A percentile compares a stretch with the other conserved stretches of the same genome.
Conservation (phyloP, 257 asterid species). For the Oldenlandia corymbosa region DNA sequence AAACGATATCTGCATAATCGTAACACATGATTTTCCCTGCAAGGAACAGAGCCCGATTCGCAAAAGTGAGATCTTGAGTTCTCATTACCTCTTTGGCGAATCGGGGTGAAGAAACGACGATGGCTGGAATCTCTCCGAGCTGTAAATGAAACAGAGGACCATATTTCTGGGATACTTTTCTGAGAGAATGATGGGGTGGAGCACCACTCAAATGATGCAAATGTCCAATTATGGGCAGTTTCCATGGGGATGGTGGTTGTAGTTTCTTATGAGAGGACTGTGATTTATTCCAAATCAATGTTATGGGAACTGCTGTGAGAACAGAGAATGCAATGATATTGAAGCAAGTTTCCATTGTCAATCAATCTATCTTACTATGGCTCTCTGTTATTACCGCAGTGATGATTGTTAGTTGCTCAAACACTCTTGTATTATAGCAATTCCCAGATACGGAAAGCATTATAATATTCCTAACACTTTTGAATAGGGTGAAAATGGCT, state of each 20-base stretch:
- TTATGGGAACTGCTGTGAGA: too few relatives aligned
- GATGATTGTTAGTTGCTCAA: too few relatives aligned
- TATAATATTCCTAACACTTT: too few relatives aligned
- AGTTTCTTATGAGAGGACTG: too few relatives aligned
- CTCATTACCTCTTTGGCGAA: constrained; percentile 15
- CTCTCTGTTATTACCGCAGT: too few relatives aligned
- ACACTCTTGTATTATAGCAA: too few relatives aligned
- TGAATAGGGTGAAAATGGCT: too few relatives aligned
- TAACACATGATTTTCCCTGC: constrained; percentile 5
- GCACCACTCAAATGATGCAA: constrained; percentile 3
- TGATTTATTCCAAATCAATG: too few relatives aligned
- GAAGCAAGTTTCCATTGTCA: too few relatives aligned
- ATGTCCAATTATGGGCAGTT: constrained; percentile 17
- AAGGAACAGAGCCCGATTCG: constrained; percentile 12
- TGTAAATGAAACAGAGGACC: constrained; percentile 20
- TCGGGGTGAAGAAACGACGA: constrained; percentile 14
- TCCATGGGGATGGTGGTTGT: constrained; percentile 16
- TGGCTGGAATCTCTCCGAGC: constrained; percentile 4
- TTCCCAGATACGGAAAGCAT: too few relatives aligned
- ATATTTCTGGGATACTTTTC: constrained; percentile 11
- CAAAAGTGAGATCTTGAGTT: constrained; percentile 20
- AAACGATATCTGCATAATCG: constrained; percentile 9
- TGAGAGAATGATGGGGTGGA: constrained; percentile 11
- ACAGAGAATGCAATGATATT: too few relatives aligned
- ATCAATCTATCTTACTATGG: too few relatives aligned